These are phyloP conservation scores for Candida multigemmis DNA, from an alignment of 805 yeast genomes.

Conservation along the genomic window DNA sequence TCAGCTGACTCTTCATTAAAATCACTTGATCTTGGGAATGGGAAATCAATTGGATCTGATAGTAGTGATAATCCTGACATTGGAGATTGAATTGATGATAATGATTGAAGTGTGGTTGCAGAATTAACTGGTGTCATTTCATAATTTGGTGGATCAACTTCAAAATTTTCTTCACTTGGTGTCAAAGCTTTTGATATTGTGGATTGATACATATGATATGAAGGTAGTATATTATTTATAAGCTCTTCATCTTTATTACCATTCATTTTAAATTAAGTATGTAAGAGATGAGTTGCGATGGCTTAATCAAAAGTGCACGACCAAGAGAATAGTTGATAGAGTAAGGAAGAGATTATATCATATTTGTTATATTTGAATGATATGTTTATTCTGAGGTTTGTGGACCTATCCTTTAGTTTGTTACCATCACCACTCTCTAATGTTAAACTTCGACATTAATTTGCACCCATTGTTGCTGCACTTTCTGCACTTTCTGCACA, in stretches of 20 bases:
- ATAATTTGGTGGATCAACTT: constrained; percentile 32
- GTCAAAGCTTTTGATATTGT: constrained; percentile 29
- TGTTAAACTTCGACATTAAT: no score
- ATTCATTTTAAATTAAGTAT: no score
- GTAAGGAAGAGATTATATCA: no score
- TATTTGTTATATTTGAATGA: no score
- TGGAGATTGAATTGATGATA: constrained; percentile 8
- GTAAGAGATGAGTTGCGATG: no score
- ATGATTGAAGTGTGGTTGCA: constrained; percentile 5
- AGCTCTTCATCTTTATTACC: constrained; percentile 8
- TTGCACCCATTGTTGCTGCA: no score
- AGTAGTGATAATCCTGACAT: constrained; percentile 4
- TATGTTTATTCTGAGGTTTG: no score
- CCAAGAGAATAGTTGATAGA: no score
- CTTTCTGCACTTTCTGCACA: no score
- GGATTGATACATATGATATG: constrained; percentile 36
- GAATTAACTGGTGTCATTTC: constrained; percentile 15
- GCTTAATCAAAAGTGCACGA: no score
- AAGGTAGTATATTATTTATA: constrained; percentile 28
- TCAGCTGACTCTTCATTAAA: constrained; percentile 9
- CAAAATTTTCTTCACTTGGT: constrained; percentile 28
- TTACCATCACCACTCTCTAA: no score
- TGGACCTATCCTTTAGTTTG: no score
- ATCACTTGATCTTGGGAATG: constrained; percentile 6
- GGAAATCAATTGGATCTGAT: constrained; percentile 6